Conservation (phyloP, 108 stramenopile species). For the Skeletonema potamos region DNA sequence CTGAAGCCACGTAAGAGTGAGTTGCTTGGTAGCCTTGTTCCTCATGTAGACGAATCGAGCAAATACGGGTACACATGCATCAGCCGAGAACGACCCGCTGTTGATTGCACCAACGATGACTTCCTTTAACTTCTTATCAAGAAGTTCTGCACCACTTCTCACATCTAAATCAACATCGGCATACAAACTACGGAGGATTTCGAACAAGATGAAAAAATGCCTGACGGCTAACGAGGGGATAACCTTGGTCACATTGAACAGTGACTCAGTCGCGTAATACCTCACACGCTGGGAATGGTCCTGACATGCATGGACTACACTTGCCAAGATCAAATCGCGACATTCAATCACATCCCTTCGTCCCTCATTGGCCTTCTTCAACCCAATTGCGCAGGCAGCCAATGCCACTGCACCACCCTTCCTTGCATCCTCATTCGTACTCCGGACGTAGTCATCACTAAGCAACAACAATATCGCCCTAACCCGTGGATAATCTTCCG, state of each 20-base stretch:
- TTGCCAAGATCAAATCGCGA: conserved; percentile 74
- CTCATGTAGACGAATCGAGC: conserved; percentile 86
- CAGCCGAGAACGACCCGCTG: conserved; percentile 72
- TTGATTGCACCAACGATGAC: conserved; percentile 85
- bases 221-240: conserved; percentile 76
- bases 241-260: conserved; percentile 88
- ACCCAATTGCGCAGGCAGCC: conserved; percentile 83
- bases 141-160: conserved; percentile 72
- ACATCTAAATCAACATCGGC: conserved; percentile 87
- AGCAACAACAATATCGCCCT: conserved; percentile 77
- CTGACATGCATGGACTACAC: conserved; percentile 88
- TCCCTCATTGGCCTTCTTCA: conserved; percentile 76
- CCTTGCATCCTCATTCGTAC: conserved; percentile 84
- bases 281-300: conserved; percentile 87
- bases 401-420: conserved; percentile 89
- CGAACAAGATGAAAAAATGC: conserved; percentile 89
- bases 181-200: conserved; percentile 75
- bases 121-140: conserved; percentile 84
- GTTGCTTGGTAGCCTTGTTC: conserved; percentile 85
- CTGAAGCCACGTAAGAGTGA: conserved; percentile 85
- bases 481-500: conserved; percentile 72
- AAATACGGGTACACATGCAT: conserved; percentile 86
- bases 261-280: conserved; percentile 85
- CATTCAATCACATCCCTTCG: conserved; percentile 33
- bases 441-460: conserved; percentile 85